Evolutionary conservation across 1,139 yeast genomes (phyloP), one percentile per base, ranked within the genome.

Genomic region (Magnusiomyces ingens): DNA sequence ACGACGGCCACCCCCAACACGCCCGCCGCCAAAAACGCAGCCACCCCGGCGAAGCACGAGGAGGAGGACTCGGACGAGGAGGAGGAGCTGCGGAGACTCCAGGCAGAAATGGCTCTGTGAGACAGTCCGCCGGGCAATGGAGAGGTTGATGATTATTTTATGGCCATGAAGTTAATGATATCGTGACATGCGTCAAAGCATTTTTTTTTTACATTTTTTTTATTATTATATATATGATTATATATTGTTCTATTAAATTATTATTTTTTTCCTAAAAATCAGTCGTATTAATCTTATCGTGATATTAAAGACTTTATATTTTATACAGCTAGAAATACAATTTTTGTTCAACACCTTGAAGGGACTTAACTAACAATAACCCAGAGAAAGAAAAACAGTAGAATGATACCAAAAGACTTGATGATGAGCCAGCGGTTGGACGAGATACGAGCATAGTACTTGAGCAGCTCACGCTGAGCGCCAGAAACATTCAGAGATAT

Each of bases 71-170:
- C 21, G n/a, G 95, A 87, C 64, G 95, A 91, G 68, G 97, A 90
- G 69, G 90, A 85, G 67, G 97, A 96, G 58, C 77, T 91, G 67
- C 82, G 84, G 67, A 94, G 88, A 60, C 75, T 91, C 60, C 95
- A 87, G 71, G 96, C 95, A 22, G 97, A 91, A 69, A 91, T 91
- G 98, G 97, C 96, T 22, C 76, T 87, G 71, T 88, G 73, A 71
- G 45, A 37, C 17, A 54, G 56, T 19, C 57, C 57, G 17, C 37
- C 19, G 21, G 52, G 35, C 45, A 51, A 40, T 44, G 49, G 42
- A 38, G 32, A 49, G 40, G 37, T 38, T 22, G 22, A 29, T 52
- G 36, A 50, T 45, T 49, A 22, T 46, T 35, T 50, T 46, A n/a
- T n/a, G n/a, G n/a, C 44, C 8, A 26, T 26, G 32, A 26, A 26